Base-by-base conservation (phyloP, 345 rosid species). In the Lepidium africanum region DNA sequence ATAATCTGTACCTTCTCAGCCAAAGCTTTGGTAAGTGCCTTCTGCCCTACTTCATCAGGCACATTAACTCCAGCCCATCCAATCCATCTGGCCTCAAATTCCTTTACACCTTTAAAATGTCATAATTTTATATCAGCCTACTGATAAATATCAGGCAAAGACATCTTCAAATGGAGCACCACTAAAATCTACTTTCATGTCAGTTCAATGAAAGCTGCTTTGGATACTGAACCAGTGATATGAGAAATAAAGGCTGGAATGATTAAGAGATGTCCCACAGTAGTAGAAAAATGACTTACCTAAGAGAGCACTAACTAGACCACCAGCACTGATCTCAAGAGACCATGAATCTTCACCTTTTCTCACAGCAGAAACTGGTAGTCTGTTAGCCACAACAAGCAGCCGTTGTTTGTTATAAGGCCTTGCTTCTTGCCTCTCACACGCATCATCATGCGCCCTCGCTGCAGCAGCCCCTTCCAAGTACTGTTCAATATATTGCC, bases 61-160 rank as follows among this genome's bases (percentile, higher is more conserved):
- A 95, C 99, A 80, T 95, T 91, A 17, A 95, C 99, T 9, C 99
- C 99, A 60, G 99, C 99, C 99, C 98, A 95, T 45, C 99, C 99
- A 54, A 95, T 95, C 99, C 99, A 95, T 78, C 92, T 91, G 10
- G 98, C 98, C 74, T 95, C 99, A 52, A 95, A 89, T 51, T 86
- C 99, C 84, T 95, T 95, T 17, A 95, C 96, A 76, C 99, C 99
- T 91, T 80, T 57, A 80, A 67, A 72, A 73, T 33, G 46, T 67
- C 74, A 81, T 10, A 33, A 13, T 30, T 6, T 54, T 39, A 64
- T 47, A 10, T 72, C 45, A 72, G 45, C 38, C 27, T 12, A 63
- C 70, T 70, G 36, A 19, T 7, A 35, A 32, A 43, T 27, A 27
- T 13, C 39, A 1, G 7, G 27, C 37, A 41, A 36, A 47, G 9